Evolutionary conservation across 495 filamentous ascomycete genomes (phyloP).

Genomic region (Aspergillus funiculosus): DNA sequence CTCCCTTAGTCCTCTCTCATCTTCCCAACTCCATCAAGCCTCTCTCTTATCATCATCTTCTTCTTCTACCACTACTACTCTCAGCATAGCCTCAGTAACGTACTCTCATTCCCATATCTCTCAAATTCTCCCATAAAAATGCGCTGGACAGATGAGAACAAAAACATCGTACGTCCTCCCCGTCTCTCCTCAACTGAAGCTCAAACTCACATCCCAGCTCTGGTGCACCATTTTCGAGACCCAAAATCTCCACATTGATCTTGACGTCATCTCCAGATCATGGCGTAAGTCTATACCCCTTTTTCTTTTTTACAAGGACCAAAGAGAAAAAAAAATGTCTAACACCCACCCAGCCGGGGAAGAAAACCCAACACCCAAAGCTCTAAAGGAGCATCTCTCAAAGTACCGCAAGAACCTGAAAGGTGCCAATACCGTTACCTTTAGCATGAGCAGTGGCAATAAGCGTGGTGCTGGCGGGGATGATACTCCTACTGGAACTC

Average conservation of each 20-base stretch:
- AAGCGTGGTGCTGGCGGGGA: neutral
- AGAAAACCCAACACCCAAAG: constrained; percentile 13
- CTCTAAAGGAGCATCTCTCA: constrained; percentile 10
- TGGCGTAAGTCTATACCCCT: constrained; percentile 10
- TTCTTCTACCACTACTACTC: no score
- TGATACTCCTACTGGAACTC: neutral
- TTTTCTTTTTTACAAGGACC: neutral
- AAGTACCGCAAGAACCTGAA: constrained; percentile 14
- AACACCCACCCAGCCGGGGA: constrained; percentile 1
- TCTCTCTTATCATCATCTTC: neutral
- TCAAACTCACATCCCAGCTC: constrained; percentile 1
- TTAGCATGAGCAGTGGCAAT: constrained; percentile 10
- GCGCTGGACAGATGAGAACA: constrained; percentile 11
- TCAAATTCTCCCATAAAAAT: constrained; percentile 1
- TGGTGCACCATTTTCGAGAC: constrained; percentile 16
- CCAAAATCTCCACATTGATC: constrained; percentile 13
- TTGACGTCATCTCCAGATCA: constrained; percentile 5
- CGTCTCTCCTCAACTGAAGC: neutral
- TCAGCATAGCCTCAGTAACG: no score
- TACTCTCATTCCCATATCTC: no score
- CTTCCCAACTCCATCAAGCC: no score
- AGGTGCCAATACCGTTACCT: constrained; percentile 7
- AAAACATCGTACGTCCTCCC: constrained; percentile 6
- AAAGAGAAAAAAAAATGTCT: neutral
- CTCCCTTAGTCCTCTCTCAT: no score